Percentiles rank a stretch among this genome's conserved stretches.
Evolutionary conservation across 2,329 filamentous ascomycete species (phyloP).

Genomic region (Exophiala mesophila): DNA sequence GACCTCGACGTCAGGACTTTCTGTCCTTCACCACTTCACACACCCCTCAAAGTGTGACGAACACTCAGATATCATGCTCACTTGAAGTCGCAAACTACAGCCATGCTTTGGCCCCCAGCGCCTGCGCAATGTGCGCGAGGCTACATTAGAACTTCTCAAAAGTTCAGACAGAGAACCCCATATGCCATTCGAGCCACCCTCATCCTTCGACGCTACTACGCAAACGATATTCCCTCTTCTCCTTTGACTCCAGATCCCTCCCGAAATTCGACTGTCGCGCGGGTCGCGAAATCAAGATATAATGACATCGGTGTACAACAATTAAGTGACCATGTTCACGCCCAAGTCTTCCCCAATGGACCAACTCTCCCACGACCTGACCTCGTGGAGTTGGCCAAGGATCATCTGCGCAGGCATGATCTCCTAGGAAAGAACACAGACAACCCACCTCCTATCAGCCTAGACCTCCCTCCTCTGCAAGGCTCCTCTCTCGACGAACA

Average conservation of each 20-base stretch:
- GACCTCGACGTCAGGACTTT: constrained; percentile 2
- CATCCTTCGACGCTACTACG: constrained; percentile 24
- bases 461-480: constrained; percentile 75
- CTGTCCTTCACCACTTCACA: not conserved
- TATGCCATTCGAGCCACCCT: constrained; percentile 18
- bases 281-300: constrained; percentile 57
- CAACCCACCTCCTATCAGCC: constrained; percentile 67
- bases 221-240: constrained; percentile 8
- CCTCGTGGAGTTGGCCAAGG: constrained; percentile 71
- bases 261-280: constrained; percentile 9
- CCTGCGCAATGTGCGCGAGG: constrained; percentile 27
- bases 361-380: constrained; percentile 57
- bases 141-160: constrained; percentile 27
- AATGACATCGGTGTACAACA: constrained; percentile 96
- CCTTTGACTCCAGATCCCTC: not conserved
- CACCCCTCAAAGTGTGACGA: too few species aligned
- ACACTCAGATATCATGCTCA: constrained; percentile 13
- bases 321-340: constrained; percentile 74
- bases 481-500: constrained; percentile 86
- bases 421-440: constrained; percentile 87
- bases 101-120: constrained; percentile 27
- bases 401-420: constrained; percentile 81
- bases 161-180: constrained; percentile 23
- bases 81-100: constrained; percentile 4
- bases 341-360: constrained; percentile 69